These are phyloP conservation scores for Penicillium coffeae DNA, from an alignment of 495 filamentous ascomycete species.

Conservation along the genomic window DNA sequence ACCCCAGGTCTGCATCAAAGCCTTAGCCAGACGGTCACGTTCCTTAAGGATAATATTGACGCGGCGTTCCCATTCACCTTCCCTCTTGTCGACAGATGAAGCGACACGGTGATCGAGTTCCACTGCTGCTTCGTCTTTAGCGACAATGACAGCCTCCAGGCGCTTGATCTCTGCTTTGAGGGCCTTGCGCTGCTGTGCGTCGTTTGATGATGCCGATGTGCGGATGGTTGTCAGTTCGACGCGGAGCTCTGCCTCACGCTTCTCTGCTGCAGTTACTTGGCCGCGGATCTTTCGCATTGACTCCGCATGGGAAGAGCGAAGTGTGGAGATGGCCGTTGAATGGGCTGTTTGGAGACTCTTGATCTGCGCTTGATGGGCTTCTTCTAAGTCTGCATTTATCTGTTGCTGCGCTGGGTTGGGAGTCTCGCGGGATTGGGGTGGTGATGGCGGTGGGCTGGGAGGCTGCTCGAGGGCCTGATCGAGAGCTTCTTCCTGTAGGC, in stretches of 20 bases:
- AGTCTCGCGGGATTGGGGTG: constrained; percentile 13
- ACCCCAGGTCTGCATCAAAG: constrained; percentile 47
- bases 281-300: constrained; percentile 39
- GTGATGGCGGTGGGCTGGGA: constrained; percentile 27
- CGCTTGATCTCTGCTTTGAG: constrained; percentile 32
- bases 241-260: constrained; percentile 41
- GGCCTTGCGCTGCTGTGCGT: constrained; percentile 21
- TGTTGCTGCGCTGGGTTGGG: constrained; percentile 6
- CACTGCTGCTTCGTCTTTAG: constrained; percentile 40
- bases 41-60: constrained; percentile 54
- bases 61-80: constrained; percentile 50
- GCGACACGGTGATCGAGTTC: constrained; percentile 42
- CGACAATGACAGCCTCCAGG: constrained; percentile 33
- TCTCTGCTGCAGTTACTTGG: constrained; percentile 37
- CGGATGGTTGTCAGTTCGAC: constrained; percentile 33
- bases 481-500: constrained; percentile 78
- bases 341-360: constrained; percentile 38
- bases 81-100: constrained; percentile 43
- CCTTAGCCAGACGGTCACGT: constrained; percentile 50
- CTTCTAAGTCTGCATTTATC: constrained; percentile 24
- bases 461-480: constrained; percentile 42
- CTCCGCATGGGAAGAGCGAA: constrained; percentile 42
- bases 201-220: constrained; percentile 15
- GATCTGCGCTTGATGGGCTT: constrained; percentile 37
- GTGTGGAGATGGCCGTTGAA: constrained; percentile 32